phyloP scores from a whole-genome alignment of 345 rosid genomes.

The Mallotus nudiflorus region DNA sequence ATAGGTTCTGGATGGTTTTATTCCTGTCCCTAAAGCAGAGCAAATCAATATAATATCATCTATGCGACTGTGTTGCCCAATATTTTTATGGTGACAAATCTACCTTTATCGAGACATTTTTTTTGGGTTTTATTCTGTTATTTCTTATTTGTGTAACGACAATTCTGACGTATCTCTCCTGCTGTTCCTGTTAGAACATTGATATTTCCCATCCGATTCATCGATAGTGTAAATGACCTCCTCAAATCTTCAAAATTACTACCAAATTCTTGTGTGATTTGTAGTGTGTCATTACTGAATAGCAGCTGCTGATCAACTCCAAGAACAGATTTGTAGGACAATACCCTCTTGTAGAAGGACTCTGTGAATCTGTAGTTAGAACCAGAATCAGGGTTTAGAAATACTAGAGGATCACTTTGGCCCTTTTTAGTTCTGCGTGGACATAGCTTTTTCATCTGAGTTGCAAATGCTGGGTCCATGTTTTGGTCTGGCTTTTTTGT shows the following conservation, averaged over 20 bases:
- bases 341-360: slow-evolving; percentile 53
- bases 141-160: slow-evolving; percentile 42
- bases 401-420: slow-evolving; percentile 52
- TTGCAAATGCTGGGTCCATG: slow-evolving; percentile 26
- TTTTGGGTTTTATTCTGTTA: slow-evolving; percentile 8
- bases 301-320: slow-evolving; percentile 73
- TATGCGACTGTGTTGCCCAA: not conserved
- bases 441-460: slow-evolving; percentile 24
- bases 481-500: slow-evolving; percentile 30
- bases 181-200: slow-evolving; percentile 52
- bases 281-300: slow-evolving; percentile 38
- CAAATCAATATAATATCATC: slow-evolving; percentile 19
- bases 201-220: slow-evolving; percentile 69
- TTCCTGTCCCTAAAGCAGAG: not conserved
- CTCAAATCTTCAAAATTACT: slow-evolving; percentile 57
- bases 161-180: slow-evolving; percentile 61
- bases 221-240: slow-evolving; percentile 57
- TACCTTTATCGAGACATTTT: not conserved
- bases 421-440: slow-evolving; percentile 43
- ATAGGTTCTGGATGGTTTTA: slow-evolving; percentile 14
- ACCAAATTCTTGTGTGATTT: slow-evolving; percentile 52
- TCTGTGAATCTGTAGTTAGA: slow-evolving; percentile 43
- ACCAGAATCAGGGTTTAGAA: slow-evolving; percentile 59
- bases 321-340: slow-evolving; percentile 47
- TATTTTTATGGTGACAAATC: slow-evolving; percentile 14